phyloP scores from a whole-genome alignment of 306 rosid genomes.

The Citrullus mucosospermus region DNA sequence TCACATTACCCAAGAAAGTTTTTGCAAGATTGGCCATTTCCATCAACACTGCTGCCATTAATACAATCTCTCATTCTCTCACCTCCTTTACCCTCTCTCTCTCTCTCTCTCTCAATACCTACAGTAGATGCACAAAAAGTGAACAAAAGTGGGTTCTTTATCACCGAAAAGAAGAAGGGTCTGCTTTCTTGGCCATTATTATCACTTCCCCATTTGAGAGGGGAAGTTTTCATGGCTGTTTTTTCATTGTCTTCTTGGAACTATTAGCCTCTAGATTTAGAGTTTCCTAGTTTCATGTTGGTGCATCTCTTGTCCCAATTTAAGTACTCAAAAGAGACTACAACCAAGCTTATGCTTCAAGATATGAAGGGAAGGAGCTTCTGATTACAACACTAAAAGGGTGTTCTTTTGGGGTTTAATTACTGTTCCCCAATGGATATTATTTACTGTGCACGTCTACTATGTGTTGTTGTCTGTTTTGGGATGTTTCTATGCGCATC shows the following conservation, averaged over 20 bases:
- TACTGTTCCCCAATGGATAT: conserved; percentile 41
- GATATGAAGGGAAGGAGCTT: background rate
- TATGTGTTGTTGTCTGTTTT: conserved; percentile 32
- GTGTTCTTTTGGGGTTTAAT: background rate
- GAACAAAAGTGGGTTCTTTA: conserved; percentile 17
- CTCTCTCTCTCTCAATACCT: background rate
- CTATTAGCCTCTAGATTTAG: conserved; percentile 10
- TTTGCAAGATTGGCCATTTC: conserved; percentile 4
- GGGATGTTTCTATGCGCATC: conserved; percentile 25
- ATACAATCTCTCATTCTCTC: conserved; percentile 12
- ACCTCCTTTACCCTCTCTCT: background rate
- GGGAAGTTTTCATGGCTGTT: conserved; percentile 15
- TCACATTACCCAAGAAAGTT: conserved; percentile 45
- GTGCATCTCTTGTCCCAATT: background rate
- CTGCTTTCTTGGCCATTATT: conserved; percentile 25
- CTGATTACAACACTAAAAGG: background rate
- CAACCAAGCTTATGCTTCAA: background rate
- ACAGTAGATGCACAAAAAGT: conserved; percentile 8
- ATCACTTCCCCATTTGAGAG: conserved; percentile 12
- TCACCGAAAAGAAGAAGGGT: conserved; percentile 27
- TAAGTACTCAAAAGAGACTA: background rate
- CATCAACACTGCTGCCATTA: conserved; percentile 14
- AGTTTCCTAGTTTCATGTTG: conserved; percentile 13
- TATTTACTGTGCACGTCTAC: conserved; percentile 18
- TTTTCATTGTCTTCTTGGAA: conserved; percentile 11